Evolutionary conservation across 345 rosid species (phyloP).

Genomic region (Eutrema yunnanense): DNA sequence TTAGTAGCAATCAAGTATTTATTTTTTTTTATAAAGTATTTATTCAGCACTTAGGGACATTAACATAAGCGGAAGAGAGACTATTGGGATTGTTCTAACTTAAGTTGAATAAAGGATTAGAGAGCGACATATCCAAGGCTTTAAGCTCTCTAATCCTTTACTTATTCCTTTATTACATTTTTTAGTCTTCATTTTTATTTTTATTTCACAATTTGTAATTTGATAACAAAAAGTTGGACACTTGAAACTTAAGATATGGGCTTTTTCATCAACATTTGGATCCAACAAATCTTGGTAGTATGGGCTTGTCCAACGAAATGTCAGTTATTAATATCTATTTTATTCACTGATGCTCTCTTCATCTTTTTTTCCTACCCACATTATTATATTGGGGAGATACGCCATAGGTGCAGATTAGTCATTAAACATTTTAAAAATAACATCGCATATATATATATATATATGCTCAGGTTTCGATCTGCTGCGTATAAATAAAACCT

Average conservation of each 20-base stretch:
- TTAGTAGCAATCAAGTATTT: too few relatives aligned
- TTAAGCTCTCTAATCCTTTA: too few relatives aligned
- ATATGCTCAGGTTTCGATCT: not conserved
- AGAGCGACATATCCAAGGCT: too few relatives aligned
- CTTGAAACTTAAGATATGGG: not conserved
- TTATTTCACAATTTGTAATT: not conserved
- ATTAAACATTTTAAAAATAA: not conserved
- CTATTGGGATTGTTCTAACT: too few relatives aligned
- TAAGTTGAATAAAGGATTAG: too few relatives aligned
- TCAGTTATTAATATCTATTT: not conserved
- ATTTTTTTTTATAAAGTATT: too few relatives aligned
- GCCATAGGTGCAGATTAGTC: not conserved
- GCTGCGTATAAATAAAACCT: not conserved
- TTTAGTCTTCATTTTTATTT: not conserved
- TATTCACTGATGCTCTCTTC: not conserved
- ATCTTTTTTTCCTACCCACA: not conserved
- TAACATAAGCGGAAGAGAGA: too few relatives aligned
- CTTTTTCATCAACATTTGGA: not conserved
- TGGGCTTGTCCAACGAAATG: constrained; percentile 4
- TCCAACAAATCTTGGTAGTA: not conserved
- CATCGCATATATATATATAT: not conserved
- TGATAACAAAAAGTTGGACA: not conserved
- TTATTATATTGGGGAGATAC: not conserved
- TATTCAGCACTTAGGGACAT: not conserved
- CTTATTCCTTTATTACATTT: too few relatives aligned